Evolutionary conservation across 257 asterid genomes (phyloP).

Genomic region (Leptodermis oblonga): DNA sequence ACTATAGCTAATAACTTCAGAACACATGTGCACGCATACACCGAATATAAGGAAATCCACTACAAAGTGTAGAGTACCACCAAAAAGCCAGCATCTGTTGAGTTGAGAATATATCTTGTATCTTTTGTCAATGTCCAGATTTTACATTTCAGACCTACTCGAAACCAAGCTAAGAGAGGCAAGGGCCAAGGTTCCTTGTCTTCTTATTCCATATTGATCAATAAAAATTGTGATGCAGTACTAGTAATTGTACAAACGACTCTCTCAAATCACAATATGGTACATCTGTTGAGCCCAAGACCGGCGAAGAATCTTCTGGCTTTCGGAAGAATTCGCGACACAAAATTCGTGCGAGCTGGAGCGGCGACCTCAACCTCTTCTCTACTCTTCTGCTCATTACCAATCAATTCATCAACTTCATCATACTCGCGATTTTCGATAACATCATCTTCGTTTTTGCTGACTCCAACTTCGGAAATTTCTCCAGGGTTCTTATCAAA

Average conservation of each 20-base stretch:
- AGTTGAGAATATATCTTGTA: too few species aligned
- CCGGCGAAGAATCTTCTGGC: conserved; percentile 46
- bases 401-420: conserved; percentile 27
- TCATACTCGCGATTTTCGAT: conserved; percentile 31
- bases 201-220: not conserved
- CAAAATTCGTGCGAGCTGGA: conserved; percentile 35
- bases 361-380: conserved; percentile 58
- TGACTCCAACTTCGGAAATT: conserved; percentile 55
- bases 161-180: too few species aligned
- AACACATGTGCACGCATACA: too few species aligned
- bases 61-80: too few species aligned
- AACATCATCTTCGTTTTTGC: conserved; percentile 31
- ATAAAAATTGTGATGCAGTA: not conserved
- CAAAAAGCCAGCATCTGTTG: too few species aligned
- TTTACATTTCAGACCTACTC: too few species aligned
- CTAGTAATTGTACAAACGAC: not conserved
- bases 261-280: conserved; percentile 50
- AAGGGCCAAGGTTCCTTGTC: not conserved
- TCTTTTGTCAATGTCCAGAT: not conserved
- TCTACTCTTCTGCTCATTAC: conserved; percentile 42
- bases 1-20: too few species aligned
- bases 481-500: conserved; percentile 98
- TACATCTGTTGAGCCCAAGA: conserved; percentile 70
- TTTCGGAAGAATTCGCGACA: conserved; percentile 56
- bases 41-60: too few species aligned